A percentile compares a stretch with the other conserved stretches of the same genome.
phyloP scores from a whole-genome alignment of 2,329 filamentous ascomycete genomes.

The Diaporthe sp. region DNA sequence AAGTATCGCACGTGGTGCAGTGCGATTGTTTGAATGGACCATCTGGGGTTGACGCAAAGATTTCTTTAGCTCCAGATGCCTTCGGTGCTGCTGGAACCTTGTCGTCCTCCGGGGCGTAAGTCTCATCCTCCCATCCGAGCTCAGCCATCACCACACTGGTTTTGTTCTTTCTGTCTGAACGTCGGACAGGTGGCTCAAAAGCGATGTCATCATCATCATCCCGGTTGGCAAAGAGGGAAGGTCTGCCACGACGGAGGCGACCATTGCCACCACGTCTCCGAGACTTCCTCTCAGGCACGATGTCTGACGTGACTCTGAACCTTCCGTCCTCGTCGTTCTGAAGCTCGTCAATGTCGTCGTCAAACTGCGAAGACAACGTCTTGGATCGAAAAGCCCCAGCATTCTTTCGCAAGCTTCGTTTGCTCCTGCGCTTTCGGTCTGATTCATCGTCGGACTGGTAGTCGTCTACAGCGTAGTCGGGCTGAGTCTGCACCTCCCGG shows the following conservation, averaged over 20 bases:
- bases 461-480: constrained; percentile 22
- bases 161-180: constrained; percentile 63
- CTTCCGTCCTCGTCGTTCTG: constrained; percentile 36
- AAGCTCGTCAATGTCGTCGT: constrained; percentile 41
- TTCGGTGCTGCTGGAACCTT: constrained; percentile 63
- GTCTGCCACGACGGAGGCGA: constrained; percentile 44
- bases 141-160: constrained; percentile 64
- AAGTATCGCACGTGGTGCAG: constrained; percentile 79
- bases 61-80: constrained; percentile 77
- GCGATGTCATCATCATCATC: constrained; percentile 56
- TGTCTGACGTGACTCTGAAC: constrained; percentile 48
- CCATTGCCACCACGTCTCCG: constrained; percentile 33
- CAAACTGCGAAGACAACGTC: neutral
- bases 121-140: constrained; percentile 71
- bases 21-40: constrained; percentile 81
- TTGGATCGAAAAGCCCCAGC: neutral
- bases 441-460: constrained; percentile 22
- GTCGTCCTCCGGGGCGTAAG: constrained; percentile 63
- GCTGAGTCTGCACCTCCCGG: neutral
- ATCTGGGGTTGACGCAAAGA: constrained; percentile 75
- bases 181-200: constrained; percentile 62
- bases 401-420: constrained; percentile 25
- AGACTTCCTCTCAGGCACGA: constrained; percentile 43
- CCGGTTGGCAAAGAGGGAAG: constrained; percentile 52
- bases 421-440: constrained; percentile 19